Percentiles rank a stretch among this genome's conserved stretches.
phyloP scores from a whole-genome alignment of 345 rosid species.

The Stellera chamaejasme region DNA sequence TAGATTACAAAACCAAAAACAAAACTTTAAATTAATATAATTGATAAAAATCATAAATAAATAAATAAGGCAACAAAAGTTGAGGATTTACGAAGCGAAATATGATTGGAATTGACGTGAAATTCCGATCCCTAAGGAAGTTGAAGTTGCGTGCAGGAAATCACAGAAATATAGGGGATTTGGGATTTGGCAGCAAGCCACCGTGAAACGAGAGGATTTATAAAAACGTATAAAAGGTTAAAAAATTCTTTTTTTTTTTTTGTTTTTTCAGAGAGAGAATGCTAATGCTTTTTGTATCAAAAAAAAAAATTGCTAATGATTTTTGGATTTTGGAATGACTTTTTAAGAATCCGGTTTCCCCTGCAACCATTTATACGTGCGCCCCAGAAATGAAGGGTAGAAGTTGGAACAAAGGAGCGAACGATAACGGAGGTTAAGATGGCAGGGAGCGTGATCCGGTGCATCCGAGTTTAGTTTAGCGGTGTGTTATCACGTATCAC shows the following conservation, averaged over 20 bases:
- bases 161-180: conserved; percentile 22
- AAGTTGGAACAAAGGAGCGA: not conserved
- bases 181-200: too few species aligned
- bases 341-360: not conserved
- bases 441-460: not conserved
- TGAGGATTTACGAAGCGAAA: conserved; percentile 34
- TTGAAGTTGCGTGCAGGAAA: conserved; percentile 24
- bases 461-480: not conserved
- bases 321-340: not conserved
- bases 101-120: conserved; percentile 6
- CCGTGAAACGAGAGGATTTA: not conserved
- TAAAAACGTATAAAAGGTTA: not conserved
- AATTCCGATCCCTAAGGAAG: conserved; percentile 15
- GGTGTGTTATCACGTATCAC: not conserved
- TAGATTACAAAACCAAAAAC: conserved; percentile 7
- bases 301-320: too few species aligned
- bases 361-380: not conserved
- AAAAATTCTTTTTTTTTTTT: not conserved
- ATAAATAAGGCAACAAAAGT: not conserved
- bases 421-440: not conserved
- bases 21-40: not conserved
- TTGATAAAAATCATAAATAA: not conserved
- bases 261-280: too few species aligned
- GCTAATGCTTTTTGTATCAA: not conserved
- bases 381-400: not conserved